A percentile compares a stretch with the other conserved stretches of the same genome.
Conservation (phyloP, 2,329 filamentous ascomycete genomes). For the Ophiostoma tasmaniense region DNA sequence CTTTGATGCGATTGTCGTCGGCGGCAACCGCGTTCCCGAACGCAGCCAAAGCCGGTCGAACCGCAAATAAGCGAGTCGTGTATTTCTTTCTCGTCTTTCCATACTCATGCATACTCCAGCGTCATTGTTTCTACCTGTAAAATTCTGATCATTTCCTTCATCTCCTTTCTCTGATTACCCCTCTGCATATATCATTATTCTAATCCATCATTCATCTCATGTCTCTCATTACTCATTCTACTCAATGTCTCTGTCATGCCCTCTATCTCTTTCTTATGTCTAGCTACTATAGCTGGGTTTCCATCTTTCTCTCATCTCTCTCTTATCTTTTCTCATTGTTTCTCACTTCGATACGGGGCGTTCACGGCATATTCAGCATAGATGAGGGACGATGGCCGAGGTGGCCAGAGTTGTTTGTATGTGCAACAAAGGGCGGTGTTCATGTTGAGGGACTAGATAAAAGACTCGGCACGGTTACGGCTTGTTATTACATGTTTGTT, state of each 20-base stretch:
- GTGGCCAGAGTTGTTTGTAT: neutral
- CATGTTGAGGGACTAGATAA: slow-evolving; percentile 6
- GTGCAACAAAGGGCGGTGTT: neutral
- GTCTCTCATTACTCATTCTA: neutral
- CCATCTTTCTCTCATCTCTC: too few relatives aligned
- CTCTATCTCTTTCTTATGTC: neutral
- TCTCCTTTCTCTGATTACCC: neutral
- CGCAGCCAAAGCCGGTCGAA: slow-evolving; percentile 53
- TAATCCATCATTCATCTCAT: neutral
- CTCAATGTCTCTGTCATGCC: neutral
- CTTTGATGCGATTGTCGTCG: slow-evolving; percentile 41
- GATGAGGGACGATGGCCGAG: neutral
- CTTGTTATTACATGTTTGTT: neutral
- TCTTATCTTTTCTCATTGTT: neutral
- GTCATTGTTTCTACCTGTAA: neutral
- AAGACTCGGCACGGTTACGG: neutral
- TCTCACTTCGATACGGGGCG: neutral
- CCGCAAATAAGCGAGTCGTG: slow-evolving; percentile 30
- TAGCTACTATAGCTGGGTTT: neutral
- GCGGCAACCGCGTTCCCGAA: slow-evolving; percentile 35
- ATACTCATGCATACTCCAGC: neutral
- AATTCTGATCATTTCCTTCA: neutral
- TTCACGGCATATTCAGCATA: slow-evolving; percentile 1
- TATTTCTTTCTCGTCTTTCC: too few relatives aligned
- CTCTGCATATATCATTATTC: neutral